Evolutionary conservation across 129 eudicot genomes (phyloP), one percentile per base, ranked within the genome.

Genomic region (Flaveria trinervia): DNA sequence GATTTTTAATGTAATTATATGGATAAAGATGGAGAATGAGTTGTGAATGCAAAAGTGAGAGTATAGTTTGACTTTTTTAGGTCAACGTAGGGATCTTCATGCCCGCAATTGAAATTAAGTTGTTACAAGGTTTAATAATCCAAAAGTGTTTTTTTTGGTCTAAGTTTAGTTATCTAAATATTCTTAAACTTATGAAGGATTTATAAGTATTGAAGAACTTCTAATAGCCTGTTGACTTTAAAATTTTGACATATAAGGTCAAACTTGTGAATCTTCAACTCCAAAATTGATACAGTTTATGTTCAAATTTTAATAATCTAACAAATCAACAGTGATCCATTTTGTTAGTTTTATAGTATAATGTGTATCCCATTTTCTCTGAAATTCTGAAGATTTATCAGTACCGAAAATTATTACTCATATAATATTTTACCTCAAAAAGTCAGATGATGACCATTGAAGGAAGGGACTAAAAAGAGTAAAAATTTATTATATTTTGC

Each of bases 201-300:
- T 3, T 57, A 57, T 18, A 3, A 6, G 33, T 57, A 9, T 18
- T 7, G 8, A 56, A 18, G 41, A 45, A 11, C 13, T 45, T 45
- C 50, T 45, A 0, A 45, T 45, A 45, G 50, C 13, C 50, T 57
- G 15, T 18, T 59, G 26, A 59, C 3, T 6, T 45, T 11, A 45
- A 45, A 9, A 45, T 1, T 56, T 44, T 56, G 70, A 78, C 76
- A 22, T 70, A 26, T 70, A 65, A 70, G 76, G 64, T 78, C 64
- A 57, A 55, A 54, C 70, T 13, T 59, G 59, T 33, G 9, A 22
- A 57, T 44, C 12, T 69, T 41, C 25, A 57, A 26, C 25, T 69
- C 45, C 70, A 50, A 11, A 7, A 25, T 6, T 48, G 72, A 75
- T 64, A 12, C 8, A 46, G 4, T 28, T 17, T 45, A 7, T 18